Base-by-base conservation (phyloP, 805 yeast species). In the Pichia rugopelliculosa region DNA sequence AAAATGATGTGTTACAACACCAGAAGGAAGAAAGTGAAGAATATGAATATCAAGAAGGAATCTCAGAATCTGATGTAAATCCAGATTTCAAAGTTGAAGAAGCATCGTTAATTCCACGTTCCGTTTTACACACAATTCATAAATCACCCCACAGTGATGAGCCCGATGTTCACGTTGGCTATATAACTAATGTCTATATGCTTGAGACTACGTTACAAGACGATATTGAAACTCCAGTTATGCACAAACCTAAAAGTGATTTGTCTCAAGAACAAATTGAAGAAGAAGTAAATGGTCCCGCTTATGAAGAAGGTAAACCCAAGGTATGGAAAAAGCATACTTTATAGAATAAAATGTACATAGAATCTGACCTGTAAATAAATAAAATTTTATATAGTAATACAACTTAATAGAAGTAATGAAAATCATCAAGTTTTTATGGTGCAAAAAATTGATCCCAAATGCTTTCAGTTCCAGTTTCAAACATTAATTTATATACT, bases 361-460 rank as follows among this genome's bases (percentile, higher is more conserved):
- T 30, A 30, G 17, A 5, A 30, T 30, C 15, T 30, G n/a, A 13
- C 9, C 38, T 44, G 47, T 42, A 42, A 7, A 42, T 44, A 44
- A 27, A 40, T 24, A 40, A 37, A 25, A 38, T 18, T 41, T 22
- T 17, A 6, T 12, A 20, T 20, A 26, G 15, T 26, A 11, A 41
- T 23, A 41, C 25, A 41, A 10, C 22, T 23, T 8, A 22, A 17
- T 17, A 23, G 20, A 24, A 34, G 21, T 25, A 8, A 17, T 15
- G 18, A 1, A 38, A 8, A 10, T 54, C 58, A 34, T 57, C 60
- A 8, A 42, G 49, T 10, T 45, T 43, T 26, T 50, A 57, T 15
- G 59, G 55, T 18, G 67, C 65, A 58, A 80, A 79, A 54, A 77
- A 77, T 54, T 79, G 84, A 45, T 80, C 87, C 85, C 87, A 82